phyloP scores from a whole-genome alignment of 352 stramenopile species.

The Phytopythium vexans region DNA sequence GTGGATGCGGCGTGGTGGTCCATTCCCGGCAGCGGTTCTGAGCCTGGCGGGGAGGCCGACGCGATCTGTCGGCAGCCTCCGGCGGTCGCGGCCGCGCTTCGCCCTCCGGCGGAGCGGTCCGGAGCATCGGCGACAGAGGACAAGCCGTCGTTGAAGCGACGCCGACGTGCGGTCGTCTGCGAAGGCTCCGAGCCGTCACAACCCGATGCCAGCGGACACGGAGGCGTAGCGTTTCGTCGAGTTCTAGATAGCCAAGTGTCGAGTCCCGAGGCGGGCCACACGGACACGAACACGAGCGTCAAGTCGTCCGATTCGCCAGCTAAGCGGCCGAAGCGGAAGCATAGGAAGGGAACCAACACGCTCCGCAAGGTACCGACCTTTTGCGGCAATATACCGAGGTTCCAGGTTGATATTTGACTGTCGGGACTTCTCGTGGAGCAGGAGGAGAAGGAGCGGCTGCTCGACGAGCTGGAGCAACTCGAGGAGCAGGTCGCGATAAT shows the following conservation, averaged over 20 bases:
- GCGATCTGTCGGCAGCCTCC: no score
- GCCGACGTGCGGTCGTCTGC: no score
- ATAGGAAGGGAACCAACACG: conserved; percentile 29
- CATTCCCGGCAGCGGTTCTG: no score
- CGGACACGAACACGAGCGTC: background rate
- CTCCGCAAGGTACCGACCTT: conserved; percentile 14
- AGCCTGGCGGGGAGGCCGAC: no score
- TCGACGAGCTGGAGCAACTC: conserved; percentile 20
- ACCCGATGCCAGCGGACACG: no score
- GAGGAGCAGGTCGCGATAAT: conserved; percentile 23
- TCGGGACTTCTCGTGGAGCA: conserved; percentile 3
- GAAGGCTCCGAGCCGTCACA: no score
- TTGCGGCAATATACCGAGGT: no score
- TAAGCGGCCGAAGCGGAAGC: conserved; percentile 18
- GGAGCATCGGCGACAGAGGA: no score
- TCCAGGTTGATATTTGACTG: background rate
- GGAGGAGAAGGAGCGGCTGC: conserved; percentile 27
- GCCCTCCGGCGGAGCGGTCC: no score
- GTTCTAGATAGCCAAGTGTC: background rate
- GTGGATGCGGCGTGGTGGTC: no score
- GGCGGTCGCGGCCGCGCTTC: no score
- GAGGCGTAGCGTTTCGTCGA: background rate
- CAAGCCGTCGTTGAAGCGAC: no score
- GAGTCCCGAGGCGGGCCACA: background rate
- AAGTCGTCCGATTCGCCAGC: conserved; percentile 2